Percentiles rank a stretch among this genome's conserved stretches.
Evolutionary conservation across 1,139 yeast genomes (phyloP).

Genomic region (Debaryomyces udenii): DNA sequence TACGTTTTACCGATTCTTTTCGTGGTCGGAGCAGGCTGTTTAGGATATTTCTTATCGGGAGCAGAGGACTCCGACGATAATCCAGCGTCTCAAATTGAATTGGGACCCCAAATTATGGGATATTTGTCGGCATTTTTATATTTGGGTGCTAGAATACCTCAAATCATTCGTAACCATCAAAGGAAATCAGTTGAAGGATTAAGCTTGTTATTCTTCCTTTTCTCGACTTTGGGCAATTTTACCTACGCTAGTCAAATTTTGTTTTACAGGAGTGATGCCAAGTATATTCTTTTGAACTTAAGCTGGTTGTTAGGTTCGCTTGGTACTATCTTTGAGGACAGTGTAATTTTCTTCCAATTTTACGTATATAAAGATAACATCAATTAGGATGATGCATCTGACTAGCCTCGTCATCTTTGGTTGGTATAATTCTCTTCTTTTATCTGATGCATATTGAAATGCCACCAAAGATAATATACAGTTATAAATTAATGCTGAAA

Average conservation of each 20-base stretch:
- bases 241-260: constrained; percentile 79
- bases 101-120: constrained; percentile 73
- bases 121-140: constrained; percentile 71
- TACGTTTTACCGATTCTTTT: constrained; percentile 63
- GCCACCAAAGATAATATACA: constrained; percentile 4
- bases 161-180: constrained; percentile 68
- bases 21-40: constrained; percentile 67
- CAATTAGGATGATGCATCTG: constrained; percentile 17
- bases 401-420: neutral
- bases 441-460: neutral
- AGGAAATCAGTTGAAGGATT: constrained; percentile 76
- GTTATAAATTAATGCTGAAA: constrained; percentile 7
- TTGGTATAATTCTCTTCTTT: neutral
- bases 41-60: constrained; percentile 61
- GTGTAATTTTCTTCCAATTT: constrained; percentile 65
- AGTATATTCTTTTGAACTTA: constrained; percentile 62
- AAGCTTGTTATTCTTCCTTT: constrained; percentile 71
- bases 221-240: constrained; percentile 74
- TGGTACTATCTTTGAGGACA: constrained; percentile 73
- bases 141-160: constrained; percentile 79
- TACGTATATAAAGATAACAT: constrained; percentile 51
- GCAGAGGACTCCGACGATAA: constrained; percentile 20
- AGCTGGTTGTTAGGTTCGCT: constrained; percentile 78
- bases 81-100: constrained; percentile 27
- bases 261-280: constrained; percentile 61